phyloP scores from a whole-genome alignment of 768 basidiomycete species.

The Suillus placidus region DNA sequence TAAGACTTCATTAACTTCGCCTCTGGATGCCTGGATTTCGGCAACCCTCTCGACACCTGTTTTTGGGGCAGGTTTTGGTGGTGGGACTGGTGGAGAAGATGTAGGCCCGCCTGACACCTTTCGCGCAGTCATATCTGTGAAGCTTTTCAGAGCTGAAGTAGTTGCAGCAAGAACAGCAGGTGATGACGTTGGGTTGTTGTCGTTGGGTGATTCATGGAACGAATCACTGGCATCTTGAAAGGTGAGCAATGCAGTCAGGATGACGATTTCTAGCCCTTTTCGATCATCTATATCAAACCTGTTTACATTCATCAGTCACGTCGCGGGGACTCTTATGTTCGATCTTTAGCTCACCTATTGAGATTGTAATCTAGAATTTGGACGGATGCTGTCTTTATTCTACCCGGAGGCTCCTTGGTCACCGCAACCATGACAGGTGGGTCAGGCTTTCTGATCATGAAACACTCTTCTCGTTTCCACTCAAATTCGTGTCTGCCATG shows the following conservation, averaged over 20 bases:
- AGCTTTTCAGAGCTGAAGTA: slow-evolving; percentile 3
- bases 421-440: slow-evolving; percentile 84
- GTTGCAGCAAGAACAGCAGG: neutral
- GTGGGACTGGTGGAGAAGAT: slow-evolving; percentile 42
- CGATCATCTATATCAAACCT: slow-evolving; percentile 86
- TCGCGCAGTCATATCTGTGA: slow-evolving; percentile 17
- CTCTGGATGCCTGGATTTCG: slow-evolving; percentile 66
- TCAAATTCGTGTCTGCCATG: slow-evolving; percentile 73
- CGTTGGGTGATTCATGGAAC: slow-evolving; percentile 44
- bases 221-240: slow-evolving; percentile 72
- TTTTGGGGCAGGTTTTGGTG: slow-evolving; percentile 65
- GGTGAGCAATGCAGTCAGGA: slow-evolving; percentile 74
- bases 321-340: neutral
- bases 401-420: slow-evolving; percentile 73
- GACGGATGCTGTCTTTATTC: slow-evolving; percentile 62
- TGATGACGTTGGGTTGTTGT: slow-evolving; percentile 10
- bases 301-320: neutral
- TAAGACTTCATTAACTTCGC: slow-evolving; percentile 75
- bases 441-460: slow-evolving; percentile 81
- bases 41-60: slow-evolving; percentile 70
- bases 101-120: slow-evolving; percentile 14
- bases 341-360: slow-evolving; percentile 52
- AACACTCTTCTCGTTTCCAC: slow-evolving; percentile 86
- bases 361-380: slow-evolving; percentile 88
- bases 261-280: slow-evolving; percentile 83